A percentile compares a stretch with the other conserved stretches of the same genome.
Conservation (phyloP, 208 protist genomes). For the Leishmania turanica region DNA sequence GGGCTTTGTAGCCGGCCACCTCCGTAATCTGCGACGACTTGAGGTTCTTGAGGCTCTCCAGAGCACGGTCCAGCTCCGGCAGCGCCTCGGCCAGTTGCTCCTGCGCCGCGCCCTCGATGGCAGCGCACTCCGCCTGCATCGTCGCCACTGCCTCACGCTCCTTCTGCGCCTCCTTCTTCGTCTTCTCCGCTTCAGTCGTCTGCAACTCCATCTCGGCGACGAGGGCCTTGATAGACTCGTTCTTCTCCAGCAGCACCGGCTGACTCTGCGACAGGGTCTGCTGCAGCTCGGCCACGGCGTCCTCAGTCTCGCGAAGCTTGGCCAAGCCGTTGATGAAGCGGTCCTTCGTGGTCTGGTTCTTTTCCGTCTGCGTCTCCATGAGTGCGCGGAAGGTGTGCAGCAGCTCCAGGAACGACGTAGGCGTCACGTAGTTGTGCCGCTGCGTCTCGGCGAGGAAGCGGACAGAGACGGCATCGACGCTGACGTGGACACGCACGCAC, state of each 20-base stretch:
- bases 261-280: conserved; percentile 94
- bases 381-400: conserved; percentile 92
- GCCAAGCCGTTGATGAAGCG: conserved; percentile 95
- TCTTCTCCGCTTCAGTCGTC: conserved; percentile 94
- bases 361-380: conserved; percentile 82
- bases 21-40: conserved; percentile 97
- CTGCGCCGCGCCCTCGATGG: conserved; percentile 95
- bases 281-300: conserved; percentile 94
- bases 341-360: conserved; percentile 76
- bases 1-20: conserved; percentile 95
- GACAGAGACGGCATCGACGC: conserved; percentile 88
- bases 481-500: conserved; percentile 95
- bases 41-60: conserved; percentile 95
- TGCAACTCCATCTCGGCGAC: conserved; percentile 94
- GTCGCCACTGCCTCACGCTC: conserved; percentile 93
- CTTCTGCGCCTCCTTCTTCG: conserved; percentile 86
- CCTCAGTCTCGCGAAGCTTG: conserved; percentile 95
- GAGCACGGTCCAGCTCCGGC: conserved; percentile 96
- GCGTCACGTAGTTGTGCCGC: conserved; percentile 98
- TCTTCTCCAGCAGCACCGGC: conserved; percentile 95
- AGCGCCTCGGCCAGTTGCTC: conserved; percentile 95
- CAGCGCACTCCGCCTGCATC: conserved; percentile 94
- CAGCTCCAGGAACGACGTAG: conserved; percentile 98
- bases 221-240: conserved; percentile 93
- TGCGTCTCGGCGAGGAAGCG: conserved; percentile 92